Conservation (phyloP, 768 basidiomycete species). For the Cubamyces lactineus region DNA sequence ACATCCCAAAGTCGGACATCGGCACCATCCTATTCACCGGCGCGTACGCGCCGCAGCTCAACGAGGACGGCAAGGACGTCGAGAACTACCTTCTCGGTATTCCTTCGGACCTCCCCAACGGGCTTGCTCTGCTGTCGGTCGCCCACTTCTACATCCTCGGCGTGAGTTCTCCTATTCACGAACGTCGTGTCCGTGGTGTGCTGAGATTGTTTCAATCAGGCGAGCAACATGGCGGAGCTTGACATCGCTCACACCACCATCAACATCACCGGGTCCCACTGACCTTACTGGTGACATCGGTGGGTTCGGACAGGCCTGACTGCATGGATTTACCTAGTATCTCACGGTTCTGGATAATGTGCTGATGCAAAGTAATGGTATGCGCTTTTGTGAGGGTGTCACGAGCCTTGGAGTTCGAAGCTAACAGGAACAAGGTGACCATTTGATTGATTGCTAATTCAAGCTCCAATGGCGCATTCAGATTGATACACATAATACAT, state of each 20-base stretch:
- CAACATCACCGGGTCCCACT: background rate
- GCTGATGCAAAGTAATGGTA: background rate
- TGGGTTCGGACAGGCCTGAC: no score
- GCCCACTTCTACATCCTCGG: constrained; percentile 6
- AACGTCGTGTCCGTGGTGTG: no score
- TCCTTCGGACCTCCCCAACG: background rate
- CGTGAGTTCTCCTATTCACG: background rate
- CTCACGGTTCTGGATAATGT: background rate
- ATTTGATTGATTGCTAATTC: no score
- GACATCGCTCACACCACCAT: background rate
- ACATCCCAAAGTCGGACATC: background rate
- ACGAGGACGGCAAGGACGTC: background rate
- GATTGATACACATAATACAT: constrained; percentile 5
- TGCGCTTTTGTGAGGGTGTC: background rate
- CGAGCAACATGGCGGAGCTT: background rate
- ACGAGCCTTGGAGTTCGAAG: no score
- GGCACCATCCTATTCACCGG: background rate
- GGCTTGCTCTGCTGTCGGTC: background rate
- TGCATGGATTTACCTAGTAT: background rate
- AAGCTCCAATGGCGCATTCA: no score
- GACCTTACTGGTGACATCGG: no score
- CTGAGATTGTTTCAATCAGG: no score
- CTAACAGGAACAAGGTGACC: no score
- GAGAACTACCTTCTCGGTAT: background rate
- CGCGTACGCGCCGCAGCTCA: background rate